Evolutionary conservation across 306 rosid species (phyloP), one percentile per base, ranked within the genome.

Genomic region (Cyamopsis tetragonoloba): DNA sequence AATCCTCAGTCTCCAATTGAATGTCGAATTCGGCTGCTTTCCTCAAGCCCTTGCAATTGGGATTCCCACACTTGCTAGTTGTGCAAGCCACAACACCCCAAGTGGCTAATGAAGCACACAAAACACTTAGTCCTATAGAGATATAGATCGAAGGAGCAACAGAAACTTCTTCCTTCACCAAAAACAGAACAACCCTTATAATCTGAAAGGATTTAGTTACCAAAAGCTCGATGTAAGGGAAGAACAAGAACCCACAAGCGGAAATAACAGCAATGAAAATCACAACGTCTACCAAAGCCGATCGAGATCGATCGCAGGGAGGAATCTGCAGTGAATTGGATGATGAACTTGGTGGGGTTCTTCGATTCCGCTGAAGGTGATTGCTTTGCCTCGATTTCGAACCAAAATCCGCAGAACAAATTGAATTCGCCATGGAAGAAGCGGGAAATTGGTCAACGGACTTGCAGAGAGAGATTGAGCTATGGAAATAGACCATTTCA

Each of bases 401-500:
- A 69, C 75, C 74, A 3, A 86, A 38, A 66, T 83, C 88, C 37
- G 82, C 14, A 41, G 80, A 75, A 71, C 71, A 69, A 74, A 71
- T 53, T 5, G 95, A 80, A 74, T 82, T 86, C 19, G 89, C 77
- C 96, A 88, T 83, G 48, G 70, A 9, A 39, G 85, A 62, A 2
- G 42, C 14, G 32, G 80, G 66, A 3, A 76, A 24, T 68, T 82
- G 96, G 83, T 89, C 98, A 81, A 88, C 86, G 75, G 91, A 88
- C 63, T 88, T 88, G 88, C 97, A 90, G 86, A 88, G 90, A 82
- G 96, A 90, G 77, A 95, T 86, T 82, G 96, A 88, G 83, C 78
- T 85, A 46, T 88, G 89, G 77, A 84, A 74, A 91, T 88, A 95
- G 82, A 95, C 95, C 99, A 95, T 95, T 81, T 90, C 99, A 87